Percentiles rank a stretch among this genome's conserved stretches.
Evolutionary conservation across 371 early-diverging fungal genomes (phyloP).

Genomic region (Syncephalis plumigaleata): DNA sequence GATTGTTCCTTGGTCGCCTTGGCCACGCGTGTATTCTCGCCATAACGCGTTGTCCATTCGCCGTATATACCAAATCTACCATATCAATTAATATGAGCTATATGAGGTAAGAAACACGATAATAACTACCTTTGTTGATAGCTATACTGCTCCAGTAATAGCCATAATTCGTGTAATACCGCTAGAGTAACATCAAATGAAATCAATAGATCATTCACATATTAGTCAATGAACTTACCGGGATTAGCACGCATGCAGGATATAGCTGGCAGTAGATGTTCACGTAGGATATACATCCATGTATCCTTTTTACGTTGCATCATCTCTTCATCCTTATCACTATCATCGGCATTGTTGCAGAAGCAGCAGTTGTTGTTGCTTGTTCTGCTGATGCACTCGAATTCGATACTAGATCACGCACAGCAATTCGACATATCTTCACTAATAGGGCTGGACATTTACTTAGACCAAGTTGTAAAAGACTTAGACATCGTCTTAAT

Average conservation of each 20-base stretch:
- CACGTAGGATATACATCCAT: conserved; percentile 43
- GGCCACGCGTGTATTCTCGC: conserved; percentile 12
- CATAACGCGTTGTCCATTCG: conserved; percentile 55
- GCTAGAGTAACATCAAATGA: conserved; percentile 7
- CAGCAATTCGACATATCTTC: too few species aligned
- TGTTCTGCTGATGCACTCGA: too few species aligned
- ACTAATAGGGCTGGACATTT: too few species aligned
- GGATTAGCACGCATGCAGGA: conserved; percentile 49
- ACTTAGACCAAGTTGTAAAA: too few species aligned
- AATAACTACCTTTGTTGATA: conserved; percentile 34
- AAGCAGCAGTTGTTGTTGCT: too few species aligned
- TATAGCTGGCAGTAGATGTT: conserved; percentile 54
- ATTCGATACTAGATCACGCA: too few species aligned
- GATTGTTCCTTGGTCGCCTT: background rate
- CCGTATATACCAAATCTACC: conserved; percentile 44
- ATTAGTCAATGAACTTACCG: conserved; percentile 17
- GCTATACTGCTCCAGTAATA: conserved; percentile 35
- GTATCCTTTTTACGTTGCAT: background rate
- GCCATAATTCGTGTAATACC: conserved; percentile 56
- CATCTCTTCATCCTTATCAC: background rate
- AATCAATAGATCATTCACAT: background rate
- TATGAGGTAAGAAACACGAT: background rate
- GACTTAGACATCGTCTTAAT: background rate
- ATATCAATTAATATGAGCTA: background rate
- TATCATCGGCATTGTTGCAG: too few species aligned